A percentile compares a stretch with the other conserved stretches of the same genome.
phyloP scores from a whole-genome alignment of 2,329 filamentous ascomycete genomes.

The Monilinia fructigena region DNA sequence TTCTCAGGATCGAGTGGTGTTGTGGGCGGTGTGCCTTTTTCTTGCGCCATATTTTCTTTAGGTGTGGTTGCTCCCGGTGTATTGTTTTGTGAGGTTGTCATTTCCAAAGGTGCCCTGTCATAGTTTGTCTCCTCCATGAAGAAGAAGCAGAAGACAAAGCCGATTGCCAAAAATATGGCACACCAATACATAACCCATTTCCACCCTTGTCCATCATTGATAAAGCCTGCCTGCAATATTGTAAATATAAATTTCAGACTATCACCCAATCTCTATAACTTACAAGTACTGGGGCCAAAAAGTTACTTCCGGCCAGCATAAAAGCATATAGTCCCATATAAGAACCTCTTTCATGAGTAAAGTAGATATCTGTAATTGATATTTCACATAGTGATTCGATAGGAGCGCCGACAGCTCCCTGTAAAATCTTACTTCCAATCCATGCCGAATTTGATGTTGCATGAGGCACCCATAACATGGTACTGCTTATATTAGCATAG shows the following conservation, averaged over 20 bases:
- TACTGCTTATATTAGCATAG: slow-evolving; percentile 27
- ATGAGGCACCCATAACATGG: slow-evolving; percentile 43
- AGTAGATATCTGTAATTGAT: slow-evolving; percentile 43
- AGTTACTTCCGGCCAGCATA: slow-evolving; percentile 47
- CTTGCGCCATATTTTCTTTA: slow-evolving; percentile 17
- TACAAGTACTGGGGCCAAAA: slow-evolving; percentile 48
- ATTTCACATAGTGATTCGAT: slow-evolving; percentile 40
- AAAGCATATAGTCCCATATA: slow-evolving; percentile 48
- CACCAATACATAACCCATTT: slow-evolving; percentile 53
- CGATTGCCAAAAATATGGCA: slow-evolving; percentile 52
- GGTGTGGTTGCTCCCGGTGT: slow-evolving; percentile 25
- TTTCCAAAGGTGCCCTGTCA: slow-evolving; percentile 30
- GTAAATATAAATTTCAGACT: neutral
- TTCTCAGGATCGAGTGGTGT: slow-evolving; percentile 29
- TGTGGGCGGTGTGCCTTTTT: neutral
- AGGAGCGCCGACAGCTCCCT: slow-evolving; percentile 36
- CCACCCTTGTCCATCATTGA: slow-evolving; percentile 50
- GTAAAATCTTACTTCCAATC: slow-evolving; percentile 36
- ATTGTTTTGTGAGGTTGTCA: slow-evolving; percentile 10
- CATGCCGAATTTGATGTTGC: slow-evolving; percentile 42
- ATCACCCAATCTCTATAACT: neutral
- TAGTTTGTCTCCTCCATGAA: slow-evolving; percentile 59
- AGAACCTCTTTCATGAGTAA: slow-evolving; percentile 46
- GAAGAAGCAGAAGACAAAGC: slow-evolving; percentile 54
- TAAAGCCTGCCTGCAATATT: slow-evolving; percentile 45